Evolutionary conservation across 306 rosid genomes (phyloP), one percentile per base, ranked within the genome.

Genomic region (Quercus rubra): DNA sequence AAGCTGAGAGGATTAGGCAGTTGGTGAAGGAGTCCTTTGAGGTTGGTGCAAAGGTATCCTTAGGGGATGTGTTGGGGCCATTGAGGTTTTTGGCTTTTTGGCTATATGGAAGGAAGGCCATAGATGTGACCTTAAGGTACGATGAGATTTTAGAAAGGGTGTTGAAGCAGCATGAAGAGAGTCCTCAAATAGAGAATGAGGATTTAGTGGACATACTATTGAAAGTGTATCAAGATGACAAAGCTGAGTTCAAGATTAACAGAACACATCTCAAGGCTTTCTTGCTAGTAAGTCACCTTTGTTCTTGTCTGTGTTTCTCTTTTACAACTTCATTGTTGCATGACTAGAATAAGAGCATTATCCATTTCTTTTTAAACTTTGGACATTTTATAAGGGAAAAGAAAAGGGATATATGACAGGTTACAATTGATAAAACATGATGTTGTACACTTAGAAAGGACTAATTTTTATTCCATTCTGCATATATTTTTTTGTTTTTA

Each of bases 41-140:
- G 4, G 28, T 82, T 6, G 87, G 81, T 19, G 85, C 90, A 3
- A 89, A 86, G 78, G 77, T 83, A 17, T 73, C 83, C 1, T 82
- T 80, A 41, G 90, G 90, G n/a, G 89, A 89, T 62, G 90, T 84
- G 46, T 49, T 89, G 59, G 90, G 92, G 54, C 87, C 90, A 0
- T 54, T 85, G 28, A 84, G 83, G 57, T 70, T 78, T 35, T 41
- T 89, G 69, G 73, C 66, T 1, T 89, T 86, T 54, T 86, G 84
- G 92, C 28, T 86, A 28, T 89, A 78, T 64, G 89, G 89, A 49
- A 84, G 74, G 73, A 74, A 84, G 76, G 82, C 85, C 3, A 74
- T 55, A 4, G 82, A 89, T 55, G 83, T 84, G 43, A 73, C 77
- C 31, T 61, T 64, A 75, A 83, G 81, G 82, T 84, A 78, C 19